Conservation (phyloP, 768 basidiomycete species). For the Trichaptum fuscoviolaceum region DNA sequence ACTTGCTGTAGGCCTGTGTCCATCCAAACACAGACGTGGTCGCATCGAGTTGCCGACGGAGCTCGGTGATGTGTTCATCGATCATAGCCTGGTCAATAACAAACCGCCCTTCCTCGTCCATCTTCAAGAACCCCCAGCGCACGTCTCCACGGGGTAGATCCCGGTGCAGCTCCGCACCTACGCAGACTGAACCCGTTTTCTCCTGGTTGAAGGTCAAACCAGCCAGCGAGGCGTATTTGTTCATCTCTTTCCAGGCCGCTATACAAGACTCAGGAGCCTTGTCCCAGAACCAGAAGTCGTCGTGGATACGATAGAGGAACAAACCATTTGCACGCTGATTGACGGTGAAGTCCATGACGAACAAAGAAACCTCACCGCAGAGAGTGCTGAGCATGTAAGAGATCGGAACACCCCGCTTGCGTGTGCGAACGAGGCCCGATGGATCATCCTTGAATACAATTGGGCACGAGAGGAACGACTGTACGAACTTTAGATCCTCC, state of each 20-base stretch:
- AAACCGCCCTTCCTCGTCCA: conserved; percentile 29
- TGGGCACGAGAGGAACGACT: conserved; percentile 29
- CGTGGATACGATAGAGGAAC: conserved; percentile 40
- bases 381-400: conserved; percentile 35
- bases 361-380: conserved; percentile 37
- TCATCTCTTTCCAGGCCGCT: conserved; percentile 37
- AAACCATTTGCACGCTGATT: conserved; percentile 38
- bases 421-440: conserved; percentile 20
- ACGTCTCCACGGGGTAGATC: conserved; percentile 31
- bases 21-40: conserved; percentile 36
- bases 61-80: conserved; percentile 31
- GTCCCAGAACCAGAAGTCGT: conserved; percentile 43
- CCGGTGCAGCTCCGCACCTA: conserved; percentile 5
- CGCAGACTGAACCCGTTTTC: conserved; percentile 35
- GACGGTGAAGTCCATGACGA: conserved; percentile 44
- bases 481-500: conserved; percentile 21
- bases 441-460: conserved; percentile 30
- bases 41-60: conserved; percentile 30
- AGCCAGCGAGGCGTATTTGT: conserved; percentile 32
- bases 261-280: conserved; percentile 27
- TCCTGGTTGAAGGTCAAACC: conserved; percentile 36
- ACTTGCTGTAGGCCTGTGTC: conserved; percentile 35
- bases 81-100: conserved; percentile 33
- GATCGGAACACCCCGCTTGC: conserved; percentile 39
- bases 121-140: conserved; percentile 36